phyloP scores from a whole-genome alignment of 2,329 filamentous ascomycete species.

The Polychaeton citri region DNA sequence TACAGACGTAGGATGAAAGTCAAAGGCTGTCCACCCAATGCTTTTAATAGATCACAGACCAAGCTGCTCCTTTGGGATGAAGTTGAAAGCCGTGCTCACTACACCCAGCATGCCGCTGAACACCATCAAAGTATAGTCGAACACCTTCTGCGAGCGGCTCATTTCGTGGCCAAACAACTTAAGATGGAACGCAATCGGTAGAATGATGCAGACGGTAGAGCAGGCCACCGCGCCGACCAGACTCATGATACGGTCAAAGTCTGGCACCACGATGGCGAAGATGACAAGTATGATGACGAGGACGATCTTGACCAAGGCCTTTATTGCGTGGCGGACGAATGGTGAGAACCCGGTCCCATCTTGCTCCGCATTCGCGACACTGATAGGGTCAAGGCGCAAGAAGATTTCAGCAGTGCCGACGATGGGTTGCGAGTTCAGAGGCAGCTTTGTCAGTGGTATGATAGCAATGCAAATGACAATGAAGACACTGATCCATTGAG shows the following conservation, averaged over 20 bases:
- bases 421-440: slow-evolving; percentile 59
- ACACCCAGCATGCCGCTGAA: slow-evolving; percentile 57
- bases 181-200: slow-evolving; percentile 79
- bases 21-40: neutral
- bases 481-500: slow-evolving; percentile 56
- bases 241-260: slow-evolving; percentile 82
- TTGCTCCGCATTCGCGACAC: slow-evolving; percentile 31
- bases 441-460: slow-evolving; percentile 87
- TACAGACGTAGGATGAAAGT: neutral
- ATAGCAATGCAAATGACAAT: slow-evolving; percentile 81
- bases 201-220: slow-evolving; percentile 85
- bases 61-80: slow-evolving; percentile 65
- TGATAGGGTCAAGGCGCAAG: slow-evolving; percentile 52
- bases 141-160: slow-evolving; percentile 44
- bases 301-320: slow-evolving; percentile 48
- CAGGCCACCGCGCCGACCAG: slow-evolving; percentile 82
- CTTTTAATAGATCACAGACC: slow-evolving; percentile 23
- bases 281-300: slow-evolving; percentile 59
- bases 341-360: slow-evolving; percentile 36
- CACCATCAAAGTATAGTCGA: slow-evolving; percentile 57
- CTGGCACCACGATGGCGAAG: slow-evolving; percentile 61
- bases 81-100: slow-evolving; percentile 75
- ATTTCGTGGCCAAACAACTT: slow-evolving; percentile 76
- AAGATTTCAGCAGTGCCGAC: slow-evolving; percentile 74
- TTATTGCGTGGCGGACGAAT: slow-evolving; percentile 45